A percentile compares a stretch with the other conserved stretches of the same genome.
These are phyloP conservation scores for sorghum (Sorghum bicolor) DNA, from an alignment of 176 grass and related monocot genomes.

Conservation along the genomic window DNA sequence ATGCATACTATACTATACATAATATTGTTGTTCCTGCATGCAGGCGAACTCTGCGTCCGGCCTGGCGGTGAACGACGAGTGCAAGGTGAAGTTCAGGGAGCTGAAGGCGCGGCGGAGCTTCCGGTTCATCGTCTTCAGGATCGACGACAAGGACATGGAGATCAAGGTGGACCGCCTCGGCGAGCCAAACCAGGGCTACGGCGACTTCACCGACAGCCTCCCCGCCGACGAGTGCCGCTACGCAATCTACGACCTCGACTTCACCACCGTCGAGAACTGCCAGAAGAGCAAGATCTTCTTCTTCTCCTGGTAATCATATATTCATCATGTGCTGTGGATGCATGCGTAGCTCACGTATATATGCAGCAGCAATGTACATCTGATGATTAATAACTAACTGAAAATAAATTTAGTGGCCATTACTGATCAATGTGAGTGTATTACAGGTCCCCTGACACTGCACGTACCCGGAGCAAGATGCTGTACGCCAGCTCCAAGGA, in stretches of 20 bases:
- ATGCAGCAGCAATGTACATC: too few relatives aligned
- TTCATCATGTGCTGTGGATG: too few relatives aligned
- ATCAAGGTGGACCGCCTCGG: slow-evolving; percentile 71
- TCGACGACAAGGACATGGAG: slow-evolving; percentile 62
- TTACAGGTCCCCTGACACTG: slow-evolving; percentile 59
- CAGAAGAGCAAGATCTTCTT: slow-evolving; percentile 99
- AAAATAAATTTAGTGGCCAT: too few relatives aligned
- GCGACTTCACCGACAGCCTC: slow-evolving; percentile 62
- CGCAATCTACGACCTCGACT: slow-evolving; percentile 84
- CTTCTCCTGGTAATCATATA: slow-evolving; percentile 54
- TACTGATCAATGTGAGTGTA: too few relatives aligned
- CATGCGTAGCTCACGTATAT: too few relatives aligned
- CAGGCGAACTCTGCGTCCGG: slow-evolving; percentile 73
- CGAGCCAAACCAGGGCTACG: slow-evolving; percentile 50
- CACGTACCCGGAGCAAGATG: slow-evolving; percentile 58
- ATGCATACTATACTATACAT: not conserved
- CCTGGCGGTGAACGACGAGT: slow-evolving; percentile 62
- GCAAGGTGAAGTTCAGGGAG: slow-evolving; percentile 71
- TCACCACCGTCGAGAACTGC: slow-evolving; percentile 79
- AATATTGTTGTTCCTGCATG: too few relatives aligned
- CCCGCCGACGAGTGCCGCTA: slow-evolving; percentile 77
- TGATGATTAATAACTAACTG: too few relatives aligned
- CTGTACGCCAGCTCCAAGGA: slow-evolving; percentile 61
- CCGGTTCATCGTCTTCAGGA: slow-evolving; percentile 81
- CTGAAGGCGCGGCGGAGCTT: slow-evolving; percentile 59